Conservation (phyloP, 805 yeast species). For the Cyberlindnera mississippiensis region DNA sequence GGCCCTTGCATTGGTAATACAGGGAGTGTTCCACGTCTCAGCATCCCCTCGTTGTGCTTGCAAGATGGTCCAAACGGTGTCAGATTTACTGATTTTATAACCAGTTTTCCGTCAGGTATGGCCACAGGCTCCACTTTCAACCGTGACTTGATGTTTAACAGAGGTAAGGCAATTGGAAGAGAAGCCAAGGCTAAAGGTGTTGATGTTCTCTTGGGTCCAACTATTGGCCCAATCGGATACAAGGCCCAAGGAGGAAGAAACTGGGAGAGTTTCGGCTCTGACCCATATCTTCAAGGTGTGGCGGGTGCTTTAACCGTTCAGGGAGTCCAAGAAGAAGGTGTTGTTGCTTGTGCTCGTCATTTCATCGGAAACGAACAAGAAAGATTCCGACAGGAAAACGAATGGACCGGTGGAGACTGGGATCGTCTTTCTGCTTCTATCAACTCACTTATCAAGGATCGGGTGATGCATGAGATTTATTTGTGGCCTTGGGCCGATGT, state of each 20-base stretch:
- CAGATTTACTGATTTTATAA: conserved; percentile 50
- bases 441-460: conserved; percentile 54
- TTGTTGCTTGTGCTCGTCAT: conserved; percentile 54
- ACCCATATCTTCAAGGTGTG: conserved; percentile 57
- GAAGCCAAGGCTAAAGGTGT: conserved; percentile 54
- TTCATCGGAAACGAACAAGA: conserved; percentile 63
- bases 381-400: conserved; percentile 50
- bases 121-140: conserved; percentile 59
- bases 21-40: conserved; percentile 51
- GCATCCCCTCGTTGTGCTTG: conserved; percentile 50
- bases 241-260: conserved; percentile 62
- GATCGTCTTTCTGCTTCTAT: conserved; percentile 40
- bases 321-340: conserved; percentile 57
- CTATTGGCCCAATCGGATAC: conserved; percentile 56
- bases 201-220: conserved; percentile 53
- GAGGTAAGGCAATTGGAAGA: conserved; percentile 55
- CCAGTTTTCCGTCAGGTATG: conserved; percentile 55
- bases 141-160: conserved; percentile 43
- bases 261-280: conserved; percentile 63
- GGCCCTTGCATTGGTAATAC: conserved; percentile 63
- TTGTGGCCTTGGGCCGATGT: conserved; percentile 68
- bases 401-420: conserved; percentile 46
- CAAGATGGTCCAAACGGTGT: conserved; percentile 66
- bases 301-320: conserved; percentile 48
- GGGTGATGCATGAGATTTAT: conserved; percentile 58